Evolutionary conservation across 306 rosid genomes (phyloP), one percentile per base, ranked within the genome.

Genomic region (Prunus armeniaca): DNA sequence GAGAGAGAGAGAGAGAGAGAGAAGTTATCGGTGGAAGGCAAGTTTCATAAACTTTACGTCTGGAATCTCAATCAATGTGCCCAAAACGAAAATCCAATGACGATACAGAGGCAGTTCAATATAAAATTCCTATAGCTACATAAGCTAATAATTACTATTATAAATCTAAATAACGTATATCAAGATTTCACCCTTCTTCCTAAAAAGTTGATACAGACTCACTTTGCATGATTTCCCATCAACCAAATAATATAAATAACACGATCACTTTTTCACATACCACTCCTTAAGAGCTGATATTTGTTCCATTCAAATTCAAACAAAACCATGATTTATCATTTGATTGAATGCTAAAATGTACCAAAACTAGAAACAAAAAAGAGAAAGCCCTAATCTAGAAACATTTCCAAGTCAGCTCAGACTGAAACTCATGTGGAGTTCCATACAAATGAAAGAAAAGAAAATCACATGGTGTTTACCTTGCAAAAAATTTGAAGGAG

Each of bases 381-480:
- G 52, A 66, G 8, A 32, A 2, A 60, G 8, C 12, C 20, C 28
- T 17, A 25, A 13, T 19, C 49, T 24, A 30, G 22, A 47, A 41
- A 71, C 54, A 66, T 19, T 54, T 38, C 56, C 25, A 19, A 11
- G 15, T 67, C 56, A 57, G 67, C 57, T 64, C 54, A 50, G 56
- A 67, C 60, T 62, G 19, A 76, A 64, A 58, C 45, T 20, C 56
- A 55, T 27, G 15, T 18, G 17, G 14, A 9, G 24, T 58, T 20
- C 78, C 77, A 57, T 66, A 66, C 67, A 41, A 52, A 57, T 64
- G 76, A 77, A 65, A 67, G 69, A 47, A 67, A 75, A 58, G 77
- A 74, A 43, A 73, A 76, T 67, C 52, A 62, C 62, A 72, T 50
- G 67, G 79, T 63, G 63, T 80, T 86, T 87, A 91, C 93, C 96